Evolutionary conservation across 1,284 basidiomycete species (phyloP).

Genomic region (Puccinia hordei): DNA sequence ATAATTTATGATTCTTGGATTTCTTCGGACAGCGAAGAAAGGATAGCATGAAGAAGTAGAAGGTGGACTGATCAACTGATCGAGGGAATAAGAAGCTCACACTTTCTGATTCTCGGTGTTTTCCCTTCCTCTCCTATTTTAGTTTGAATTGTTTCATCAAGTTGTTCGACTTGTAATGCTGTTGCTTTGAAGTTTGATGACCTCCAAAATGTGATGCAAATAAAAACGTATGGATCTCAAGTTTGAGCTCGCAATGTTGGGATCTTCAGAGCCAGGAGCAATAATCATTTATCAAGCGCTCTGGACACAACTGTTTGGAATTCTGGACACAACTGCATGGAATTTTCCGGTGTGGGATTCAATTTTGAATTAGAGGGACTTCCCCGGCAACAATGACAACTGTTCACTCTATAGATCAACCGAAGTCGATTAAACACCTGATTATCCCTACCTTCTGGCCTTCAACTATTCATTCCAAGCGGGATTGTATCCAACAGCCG

Average conservation of each 20-base stretch:
- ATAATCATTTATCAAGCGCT: neutral
- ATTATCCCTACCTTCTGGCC: neutral
- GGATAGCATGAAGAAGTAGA: neutral
- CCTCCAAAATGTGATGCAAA: neutral
- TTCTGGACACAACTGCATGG: neutral
- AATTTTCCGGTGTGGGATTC: neutral
- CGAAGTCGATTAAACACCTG: slow-evolving; percentile 6
- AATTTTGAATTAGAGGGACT: neutral
- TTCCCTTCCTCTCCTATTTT: neutral
- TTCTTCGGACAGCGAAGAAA: neutral
- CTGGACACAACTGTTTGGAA: neutral
- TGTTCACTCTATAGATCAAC: slow-evolving; percentile 8
- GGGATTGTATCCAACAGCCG: neutral
- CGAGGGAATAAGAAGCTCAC: neutral
- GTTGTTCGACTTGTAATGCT: neutral
- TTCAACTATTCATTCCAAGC: neutral
- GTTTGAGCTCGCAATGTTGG: neutral
- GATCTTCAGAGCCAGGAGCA: neutral
- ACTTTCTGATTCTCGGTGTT: neutral
- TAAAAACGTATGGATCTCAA: neutral
- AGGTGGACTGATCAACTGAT: neutral
- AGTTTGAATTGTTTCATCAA: neutral
- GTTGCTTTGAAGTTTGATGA: neutral
- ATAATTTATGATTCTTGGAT: no score
- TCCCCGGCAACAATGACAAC: neutral